Evolutionary conservation across 1,284 basidiomycete species (phyloP).

Genomic region (Trichosporon sp.): DNA sequence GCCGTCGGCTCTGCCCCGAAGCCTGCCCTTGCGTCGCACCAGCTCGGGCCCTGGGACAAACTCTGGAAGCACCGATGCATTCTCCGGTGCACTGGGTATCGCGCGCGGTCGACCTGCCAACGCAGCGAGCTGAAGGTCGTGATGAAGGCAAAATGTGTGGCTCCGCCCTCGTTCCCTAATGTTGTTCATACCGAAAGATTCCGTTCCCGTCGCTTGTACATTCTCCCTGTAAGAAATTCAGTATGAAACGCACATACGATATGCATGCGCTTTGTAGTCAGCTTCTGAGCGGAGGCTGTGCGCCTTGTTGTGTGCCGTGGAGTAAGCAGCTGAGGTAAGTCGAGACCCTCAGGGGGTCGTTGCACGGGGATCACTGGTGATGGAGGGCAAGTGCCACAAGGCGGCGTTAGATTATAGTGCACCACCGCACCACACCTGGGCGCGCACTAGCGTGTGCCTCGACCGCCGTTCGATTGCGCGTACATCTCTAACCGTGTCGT

Average conservation of each 20-base stretch:
- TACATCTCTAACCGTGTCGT: background rate
- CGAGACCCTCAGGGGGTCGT: too few relatives aligned
- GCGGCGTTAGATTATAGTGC: background rate
- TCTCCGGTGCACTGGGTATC: constrained; percentile 12
- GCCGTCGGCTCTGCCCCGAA: constrained; percentile 3
- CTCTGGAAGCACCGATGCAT: constrained; percentile 6
- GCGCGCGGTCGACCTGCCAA: background rate
- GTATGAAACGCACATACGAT: background rate
- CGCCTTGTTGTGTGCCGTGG: background rate
- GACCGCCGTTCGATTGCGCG: background rate
- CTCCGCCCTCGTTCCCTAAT: background rate
- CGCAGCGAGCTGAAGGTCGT: background rate
- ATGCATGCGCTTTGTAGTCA: background rate
- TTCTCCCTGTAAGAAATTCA: background rate
- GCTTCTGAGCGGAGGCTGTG: background rate
- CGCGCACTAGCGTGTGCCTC: background rate
- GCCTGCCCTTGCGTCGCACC: constrained; percentile 4
- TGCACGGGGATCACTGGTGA: too few relatives aligned
- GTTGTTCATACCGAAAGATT: background rate
- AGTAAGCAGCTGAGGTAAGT: too few relatives aligned
- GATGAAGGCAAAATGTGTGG: background rate
- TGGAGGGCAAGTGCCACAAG: background rate
- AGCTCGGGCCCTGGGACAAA: constrained; percentile 2
- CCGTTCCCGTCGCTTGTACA: background rate
- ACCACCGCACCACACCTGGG: background rate